Conservation (phyloP, 768 basidiomycete species). For the Daedalea quercina region DNA sequence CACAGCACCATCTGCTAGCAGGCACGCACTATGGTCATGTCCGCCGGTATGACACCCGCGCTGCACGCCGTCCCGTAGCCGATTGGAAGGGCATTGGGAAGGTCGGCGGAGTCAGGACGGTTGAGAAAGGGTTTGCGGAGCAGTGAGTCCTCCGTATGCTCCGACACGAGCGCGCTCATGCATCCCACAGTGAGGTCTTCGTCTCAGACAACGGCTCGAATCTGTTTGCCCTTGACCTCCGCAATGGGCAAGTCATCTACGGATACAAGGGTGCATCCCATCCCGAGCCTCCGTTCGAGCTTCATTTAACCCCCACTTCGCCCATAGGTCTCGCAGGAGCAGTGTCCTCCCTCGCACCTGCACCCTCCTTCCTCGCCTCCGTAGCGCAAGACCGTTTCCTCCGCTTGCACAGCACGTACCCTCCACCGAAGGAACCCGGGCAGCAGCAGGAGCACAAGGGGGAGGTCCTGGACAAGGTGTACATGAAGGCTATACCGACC, state of each 20-base stretch:
- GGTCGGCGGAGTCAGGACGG: constrained; percentile 49
- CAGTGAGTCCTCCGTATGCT: constrained; percentile 41
- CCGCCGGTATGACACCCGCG: constrained; percentile 71
- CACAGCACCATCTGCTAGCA: constrained; percentile 48
- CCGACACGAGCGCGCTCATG: neutral
- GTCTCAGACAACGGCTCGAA: constrained; percentile 59
- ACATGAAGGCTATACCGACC: constrained; percentile 56
- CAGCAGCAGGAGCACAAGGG: constrained; percentile 52
- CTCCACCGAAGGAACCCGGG: constrained; percentile 42
- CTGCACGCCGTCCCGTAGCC: constrained; percentile 58
- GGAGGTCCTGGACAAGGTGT: constrained; percentile 54
- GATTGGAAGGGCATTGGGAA: constrained; percentile 59
- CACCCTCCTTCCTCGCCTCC: constrained; percentile 50
- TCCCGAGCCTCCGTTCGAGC: neutral
- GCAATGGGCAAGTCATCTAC: constrained; percentile 58
- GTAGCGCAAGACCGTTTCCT: constrained; percentile 62
- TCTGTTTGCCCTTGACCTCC: constrained; percentile 59
- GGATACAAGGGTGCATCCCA: constrained; percentile 53
- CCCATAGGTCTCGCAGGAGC: constrained; percentile 62
- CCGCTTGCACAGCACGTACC: constrained; percentile 57
- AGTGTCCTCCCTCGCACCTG: constrained; percentile 54
- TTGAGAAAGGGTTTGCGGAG: constrained; percentile 55
- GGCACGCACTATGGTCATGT: constrained; percentile 73
- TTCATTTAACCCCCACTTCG: neutral
- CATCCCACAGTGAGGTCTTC: constrained; percentile 46